phyloP scores from a whole-genome alignment of 176 grass and related monocot genomes.

The Oryza nivara region DNA sequence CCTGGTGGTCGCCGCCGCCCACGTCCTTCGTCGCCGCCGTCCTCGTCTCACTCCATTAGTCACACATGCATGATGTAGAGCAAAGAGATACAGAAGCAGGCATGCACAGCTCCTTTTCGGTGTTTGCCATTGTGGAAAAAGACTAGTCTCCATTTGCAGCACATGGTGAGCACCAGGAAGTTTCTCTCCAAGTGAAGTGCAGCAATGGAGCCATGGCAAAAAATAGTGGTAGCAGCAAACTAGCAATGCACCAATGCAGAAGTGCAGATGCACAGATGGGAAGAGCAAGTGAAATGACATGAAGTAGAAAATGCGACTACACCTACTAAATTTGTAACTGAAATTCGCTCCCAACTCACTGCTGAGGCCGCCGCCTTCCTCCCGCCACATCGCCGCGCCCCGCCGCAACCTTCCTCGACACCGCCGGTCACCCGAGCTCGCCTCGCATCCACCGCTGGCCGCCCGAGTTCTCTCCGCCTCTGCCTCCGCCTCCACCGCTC shows the following conservation, averaged over 20 bases:
- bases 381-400: too few species aligned
- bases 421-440: too few species aligned
- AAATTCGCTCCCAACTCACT: not conserved
- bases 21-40: too few species aligned
- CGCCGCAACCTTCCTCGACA: too few species aligned
- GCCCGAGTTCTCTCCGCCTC: too few species aligned
- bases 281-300: too few species aligned
- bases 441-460: too few species aligned
- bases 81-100: not conserved
- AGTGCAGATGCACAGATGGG: not conserved
- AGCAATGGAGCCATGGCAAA: not conserved
- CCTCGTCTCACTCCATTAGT: not conserved
- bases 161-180: constrained; percentile 17
- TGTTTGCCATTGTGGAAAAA: not conserved
- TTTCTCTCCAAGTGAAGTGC: not conserved
- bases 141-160: not conserved
- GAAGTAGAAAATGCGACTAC: constrained; percentile 9
- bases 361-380: too few species aligned
- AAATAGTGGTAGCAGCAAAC: not conserved
- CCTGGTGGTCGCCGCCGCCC: too few species aligned
- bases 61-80: not conserved
- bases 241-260: not conserved
- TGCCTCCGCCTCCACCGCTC: too few species aligned
- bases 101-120: not conserved
- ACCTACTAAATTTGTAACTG: not conserved